Percentiles rank a stretch among this genome's conserved stretches.
phyloP scores from a whole-genome alignment of 2,329 filamentous ascomycete species.

The Botrytis porri region DNA sequence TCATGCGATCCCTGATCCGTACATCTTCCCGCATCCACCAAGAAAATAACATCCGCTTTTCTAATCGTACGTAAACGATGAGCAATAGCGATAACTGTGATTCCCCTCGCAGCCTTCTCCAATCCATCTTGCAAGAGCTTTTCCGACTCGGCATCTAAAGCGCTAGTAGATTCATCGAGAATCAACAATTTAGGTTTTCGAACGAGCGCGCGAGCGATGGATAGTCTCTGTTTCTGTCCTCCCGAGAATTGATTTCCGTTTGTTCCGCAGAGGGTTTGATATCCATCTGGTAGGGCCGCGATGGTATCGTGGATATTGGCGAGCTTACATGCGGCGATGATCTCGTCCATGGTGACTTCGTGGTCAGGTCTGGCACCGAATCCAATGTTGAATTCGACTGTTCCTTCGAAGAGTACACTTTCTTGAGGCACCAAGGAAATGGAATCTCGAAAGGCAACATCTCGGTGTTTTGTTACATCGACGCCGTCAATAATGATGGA shows the following conservation, averaged over 20 bases:
- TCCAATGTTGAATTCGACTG: slow-evolving; percentile 53
- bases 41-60: slow-evolving; percentile 56
- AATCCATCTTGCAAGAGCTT: slow-evolving; percentile 63
- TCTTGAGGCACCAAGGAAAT: slow-evolving; percentile 59
- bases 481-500: slow-evolving; percentile 31
- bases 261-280: slow-evolving; percentile 63
- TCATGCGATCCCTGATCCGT: slow-evolving; percentile 53
- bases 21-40: slow-evolving; percentile 52
- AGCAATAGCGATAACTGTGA: slow-evolving; percentile 58
- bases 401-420: slow-evolving; percentile 56
- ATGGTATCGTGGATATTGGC: slow-evolving; percentile 72
- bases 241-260: slow-evolving; percentile 72
- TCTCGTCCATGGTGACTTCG: slow-evolving; percentile 53
- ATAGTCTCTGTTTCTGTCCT: slow-evolving; percentile 74
- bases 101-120: slow-evolving; percentile 52
- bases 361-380: slow-evolving; percentile 54
- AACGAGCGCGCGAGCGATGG: slow-evolving; percentile 73
- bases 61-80: slow-evolving; percentile 56
- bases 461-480: slow-evolving; percentile 45
- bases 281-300: slow-evolving; percentile 58
- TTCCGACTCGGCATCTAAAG: slow-evolving; percentile 70
- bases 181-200: slow-evolving; percentile 69
- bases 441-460: slow-evolving; percentile 48
- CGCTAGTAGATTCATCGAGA: slow-evolving; percentile 78
- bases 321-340: slow-evolving; percentile 57